Evolutionary conservation across 345 rosid genomes (phyloP).

Genomic region (Gossypium arboreum): DNA sequence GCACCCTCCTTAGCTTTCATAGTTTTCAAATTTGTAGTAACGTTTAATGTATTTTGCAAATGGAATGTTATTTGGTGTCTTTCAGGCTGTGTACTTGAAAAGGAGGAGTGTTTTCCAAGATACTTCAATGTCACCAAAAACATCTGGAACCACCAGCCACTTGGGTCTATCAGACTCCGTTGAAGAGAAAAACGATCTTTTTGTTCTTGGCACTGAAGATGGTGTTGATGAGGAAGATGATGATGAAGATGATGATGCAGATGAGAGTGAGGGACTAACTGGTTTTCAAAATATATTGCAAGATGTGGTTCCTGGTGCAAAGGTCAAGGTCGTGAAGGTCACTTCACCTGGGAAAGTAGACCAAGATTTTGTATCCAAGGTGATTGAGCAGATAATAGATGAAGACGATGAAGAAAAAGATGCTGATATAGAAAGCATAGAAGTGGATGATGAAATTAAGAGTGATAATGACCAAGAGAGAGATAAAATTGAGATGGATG

Average conservation of each 20-base stretch:
- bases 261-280: slow-evolving; percentile 63
- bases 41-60: not conserved
- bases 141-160: slow-evolving; percentile 38
- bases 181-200: slow-evolving; percentile 51
- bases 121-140: slow-evolving; percentile 40
- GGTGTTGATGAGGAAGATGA: slow-evolving; percentile 55
- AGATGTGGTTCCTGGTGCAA: slow-evolving; percentile 86
- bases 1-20: not conserved
- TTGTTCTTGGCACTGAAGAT: slow-evolving; percentile 53
- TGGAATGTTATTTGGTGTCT: slow-evolving; percentile 18
- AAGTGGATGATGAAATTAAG: slow-evolving; percentile 51
- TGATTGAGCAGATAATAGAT: slow-evolving; percentile 75
- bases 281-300: slow-evolving; percentile 66
- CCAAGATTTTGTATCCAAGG: slow-evolving; percentile 78
- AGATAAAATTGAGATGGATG: slow-evolving; percentile 50
- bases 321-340: slow-evolving; percentile 85
- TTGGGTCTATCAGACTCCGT: slow-evolving; percentile 43
- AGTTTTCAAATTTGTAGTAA: not conserved
- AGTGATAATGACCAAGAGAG: slow-evolving; percentile 55
- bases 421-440: slow-evolving; percentile 52
- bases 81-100: slow-evolving; percentile 81
- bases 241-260: slow-evolving; percentile 32
- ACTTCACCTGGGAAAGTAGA: slow-evolving; percentile 70
- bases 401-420: slow-evolving; percentile 77
- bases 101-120: slow-evolving; percentile 47